Base-by-base conservation (phyloP, 805 yeast genomes). In the Isabelozyma rhagii region DNA sequence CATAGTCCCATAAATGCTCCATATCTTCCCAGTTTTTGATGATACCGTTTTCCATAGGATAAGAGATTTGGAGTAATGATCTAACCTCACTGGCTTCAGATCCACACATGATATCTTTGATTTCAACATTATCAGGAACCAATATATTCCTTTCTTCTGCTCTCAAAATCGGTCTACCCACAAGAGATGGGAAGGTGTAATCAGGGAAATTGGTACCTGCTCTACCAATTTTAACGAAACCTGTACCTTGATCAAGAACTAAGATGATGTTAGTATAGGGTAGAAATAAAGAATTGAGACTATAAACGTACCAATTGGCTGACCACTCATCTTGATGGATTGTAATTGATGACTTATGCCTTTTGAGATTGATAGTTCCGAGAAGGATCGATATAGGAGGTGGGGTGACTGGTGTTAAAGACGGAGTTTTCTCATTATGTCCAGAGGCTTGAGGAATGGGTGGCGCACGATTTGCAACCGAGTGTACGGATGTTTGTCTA, bases 211-310 rank as follows among this genome's bases (percentile, higher is more conserved):
- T 94, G 58, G 91, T 87, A 31, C 98, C 97, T 38, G 96, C 97
- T 63, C 97, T 83, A 51, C 99, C 99, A 58, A 93, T 89, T 68
- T 92, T 93, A 48, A 93, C 97, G 67, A 94, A 94, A 50, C 99
- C 99, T 45, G 99, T 94, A 75, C 99, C 99, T 76, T 94, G 98
- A 75, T 94, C 99, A 59, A 94, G 89, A 60, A 94, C 99, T 81
- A n/a, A n/a, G n/a, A 61, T 42, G 52, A 43, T 10, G 34, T 44
- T 46, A 44, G 57, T 56, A 45, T 31, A 40, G 17, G 41, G 27
- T 7, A 14, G 14, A n/a, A 39, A 43, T n/a, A 14, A 31, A 15
- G 25, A 14, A 17, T 28, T 15, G 31, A 38, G 25, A 25, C 18
- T 11, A 14, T 29, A 13, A 43, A 65, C 69, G 40, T 64, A 65